A percentile compares a stretch with the other conserved stretches of the same genome.
Evolutionary conservation across 768 basidiomycete species (phyloP).

Genomic region (Imleria badia): DNA sequence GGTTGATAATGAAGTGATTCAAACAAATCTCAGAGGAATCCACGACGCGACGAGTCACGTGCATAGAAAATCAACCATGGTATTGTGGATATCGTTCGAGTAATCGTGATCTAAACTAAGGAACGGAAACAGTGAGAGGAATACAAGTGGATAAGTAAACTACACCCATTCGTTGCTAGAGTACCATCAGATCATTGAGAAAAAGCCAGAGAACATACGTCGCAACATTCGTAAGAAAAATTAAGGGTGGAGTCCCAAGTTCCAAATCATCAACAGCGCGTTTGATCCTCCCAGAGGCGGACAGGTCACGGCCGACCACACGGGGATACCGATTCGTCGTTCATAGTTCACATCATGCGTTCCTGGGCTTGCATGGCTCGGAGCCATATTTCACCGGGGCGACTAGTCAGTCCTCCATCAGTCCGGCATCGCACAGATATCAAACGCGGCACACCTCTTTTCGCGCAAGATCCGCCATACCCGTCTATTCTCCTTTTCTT

Average conservation of each 20-base stretch:
- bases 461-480: constrained; percentile 77
- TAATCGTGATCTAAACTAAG: constrained; percentile 9
- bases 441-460: constrained; percentile 52
- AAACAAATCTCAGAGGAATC: not conserved
- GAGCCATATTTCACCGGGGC: constrained; percentile 30
- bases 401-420: constrained; percentile 13
- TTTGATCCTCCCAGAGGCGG: not conserved
- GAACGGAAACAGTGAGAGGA: constrained; percentile 6
- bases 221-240: constrained; percentile 7
- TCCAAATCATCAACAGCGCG: constrained; percentile 1
- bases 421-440: not conserved
- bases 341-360: constrained; percentile 43
- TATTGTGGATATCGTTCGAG: not conserved
- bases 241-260: not conserved
- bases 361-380: constrained; percentile 67
- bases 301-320: not conserved
- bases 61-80: constrained; percentile 25
- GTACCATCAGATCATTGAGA: not conserved
- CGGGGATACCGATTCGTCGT: not conserved
- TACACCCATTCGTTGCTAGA: constrained; percentile 17
- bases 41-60: constrained; percentile 27
- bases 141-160: constrained; percentile 22
- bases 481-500: constrained; percentile 44
- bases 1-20: not conserved
- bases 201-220: constrained; percentile 2